Evolutionary conservation across 2,329 filamentous ascomycete genomes (phyloP).

Genomic region (Pseudogymnoascus sp.): DNA sequence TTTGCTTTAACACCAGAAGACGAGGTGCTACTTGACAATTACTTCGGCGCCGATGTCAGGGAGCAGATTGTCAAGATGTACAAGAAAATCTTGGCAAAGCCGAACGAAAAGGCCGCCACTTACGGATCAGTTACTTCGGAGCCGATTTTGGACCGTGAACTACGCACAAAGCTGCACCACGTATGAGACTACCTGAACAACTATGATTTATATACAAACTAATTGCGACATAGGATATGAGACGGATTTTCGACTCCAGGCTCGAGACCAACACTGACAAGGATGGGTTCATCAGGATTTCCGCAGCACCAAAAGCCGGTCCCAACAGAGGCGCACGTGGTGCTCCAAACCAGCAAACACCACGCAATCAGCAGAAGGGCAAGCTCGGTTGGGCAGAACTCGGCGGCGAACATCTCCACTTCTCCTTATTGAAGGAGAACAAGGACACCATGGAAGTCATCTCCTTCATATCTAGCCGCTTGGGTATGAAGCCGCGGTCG

Average conservation of each 20-base stretch:
- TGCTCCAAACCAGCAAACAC: slow-evolving; percentile 17
- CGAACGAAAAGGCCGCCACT: slow-evolving; percentile 47
- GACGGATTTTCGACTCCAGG: slow-evolving; percentile 55
- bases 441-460: slow-evolving; percentile 70
- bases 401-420: slow-evolving; percentile 65
- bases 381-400: slow-evolving; percentile 56
- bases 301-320: slow-evolving; percentile 35
- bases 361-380: slow-evolving; percentile 22
- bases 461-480: slow-evolving; percentile 49
- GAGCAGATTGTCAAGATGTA: slow-evolving; percentile 48
- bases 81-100: slow-evolving; percentile 43
- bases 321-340: slow-evolving; percentile 16
- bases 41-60: slow-evolving; percentile 45
- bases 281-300: slow-evolving; percentile 52
- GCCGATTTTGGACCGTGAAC: slow-evolving; percentile 51
- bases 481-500: slow-evolving; percentile 50
- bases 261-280: slow-evolving; percentile 55
- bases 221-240: slow-evolving; percentile 32
- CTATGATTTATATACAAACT: not conserved
- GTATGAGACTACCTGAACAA: slow-evolving; percentile 24
- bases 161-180: slow-evolving; percentile 56
- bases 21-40: slow-evolving; percentile 33
- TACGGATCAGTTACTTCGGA: slow-evolving; percentile 46
- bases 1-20: slow-evolving; percentile 38
- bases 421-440: slow-evolving; percentile 69